Percentiles rank a stretch among this genome's conserved stretches.
These are phyloP conservation scores for Rutstroemia sp. DNA, from an alignment of 2,329 filamentous ascomycete species.

Conservation along the genomic window DNA sequence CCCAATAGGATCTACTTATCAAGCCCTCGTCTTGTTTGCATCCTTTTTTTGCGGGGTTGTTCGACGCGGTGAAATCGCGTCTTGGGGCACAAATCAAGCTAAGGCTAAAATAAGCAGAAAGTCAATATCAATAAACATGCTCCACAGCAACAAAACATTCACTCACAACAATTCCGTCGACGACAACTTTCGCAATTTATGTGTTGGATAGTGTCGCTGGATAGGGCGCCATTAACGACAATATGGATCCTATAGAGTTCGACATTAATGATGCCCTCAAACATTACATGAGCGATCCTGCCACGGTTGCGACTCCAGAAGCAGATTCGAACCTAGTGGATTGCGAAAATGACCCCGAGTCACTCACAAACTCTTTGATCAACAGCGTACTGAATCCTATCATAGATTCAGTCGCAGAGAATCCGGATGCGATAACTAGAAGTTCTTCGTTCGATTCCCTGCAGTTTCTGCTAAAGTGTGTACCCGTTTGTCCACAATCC, in stretches of 20 bases:
- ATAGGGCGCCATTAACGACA: slow-evolving; percentile 2
- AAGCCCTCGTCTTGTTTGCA: neutral
- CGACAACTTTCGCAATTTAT: slow-evolving; percentile 1
- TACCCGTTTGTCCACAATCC: slow-evolving; percentile 44
- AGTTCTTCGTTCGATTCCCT: slow-evolving; percentile 81
- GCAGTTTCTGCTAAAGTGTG: slow-evolving; percentile 95
- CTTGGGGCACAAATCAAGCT: neutral
- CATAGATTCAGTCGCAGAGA: slow-evolving; percentile 85
- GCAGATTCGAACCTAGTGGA: slow-evolving; percentile 78
- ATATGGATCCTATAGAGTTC: slow-evolving; percentile 74
- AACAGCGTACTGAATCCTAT: slow-evolving; percentile 86
- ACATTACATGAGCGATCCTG: slow-evolving; percentile 90
- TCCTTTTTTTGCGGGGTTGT: slow-evolving; percentile 5
- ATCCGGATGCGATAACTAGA: slow-evolving; percentile 78
- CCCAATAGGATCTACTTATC: neutral
- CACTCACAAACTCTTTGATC: slow-evolving; percentile 64
- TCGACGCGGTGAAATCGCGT: slow-evolving; percentile 7
- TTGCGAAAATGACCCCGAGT: slow-evolving; percentile 86
- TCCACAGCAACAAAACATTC: slow-evolving; percentile 6
- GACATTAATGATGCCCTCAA: slow-evolving; percentile 96
- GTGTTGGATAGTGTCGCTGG: neutral
- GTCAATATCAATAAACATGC: slow-evolving; percentile 11
- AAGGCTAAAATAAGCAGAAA: neutral
- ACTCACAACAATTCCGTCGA: neutral
- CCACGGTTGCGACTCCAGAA: slow-evolving; percentile 75